Conservation (phyloP, 345 rosid genomes). For the Eucalyptus melliodora region DNA sequence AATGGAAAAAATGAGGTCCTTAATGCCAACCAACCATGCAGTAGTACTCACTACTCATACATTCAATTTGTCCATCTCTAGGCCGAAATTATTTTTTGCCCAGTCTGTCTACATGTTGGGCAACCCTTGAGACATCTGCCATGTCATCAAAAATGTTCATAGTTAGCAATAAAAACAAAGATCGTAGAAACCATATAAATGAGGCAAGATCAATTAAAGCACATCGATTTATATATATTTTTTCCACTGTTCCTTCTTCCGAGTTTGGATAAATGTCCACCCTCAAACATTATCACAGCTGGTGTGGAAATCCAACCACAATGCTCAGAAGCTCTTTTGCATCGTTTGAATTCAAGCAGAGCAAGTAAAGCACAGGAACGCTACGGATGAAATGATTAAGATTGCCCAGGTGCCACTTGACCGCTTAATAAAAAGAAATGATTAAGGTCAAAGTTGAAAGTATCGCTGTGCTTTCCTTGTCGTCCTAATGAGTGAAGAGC, state of each 20-base stretch:
- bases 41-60: background rate
- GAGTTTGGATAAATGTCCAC: background rate
- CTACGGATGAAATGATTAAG: background rate
- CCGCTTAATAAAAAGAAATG: background rate
- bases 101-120: background rate
- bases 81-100: background rate
- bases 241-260: background rate
- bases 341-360: background rate
- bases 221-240: background rate
- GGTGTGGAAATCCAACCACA: background rate
- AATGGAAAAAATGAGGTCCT: background rate
- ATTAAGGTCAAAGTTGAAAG: background rate
- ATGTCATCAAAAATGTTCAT: background rate
- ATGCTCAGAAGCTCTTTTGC: background rate
- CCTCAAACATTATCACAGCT: background rate
- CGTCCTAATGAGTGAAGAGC: background rate
- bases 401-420: background rate
- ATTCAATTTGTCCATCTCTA: background rate
- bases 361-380: background rate
- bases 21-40: background rate
- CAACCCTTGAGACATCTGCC: background rate
- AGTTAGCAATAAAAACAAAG: background rate
- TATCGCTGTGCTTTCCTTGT: background rate
- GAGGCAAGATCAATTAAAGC: background rate
- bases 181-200: background rate